phyloP scores from a whole-genome alignment of 257 asterid species.

The Primulina tabacum region DNA sequence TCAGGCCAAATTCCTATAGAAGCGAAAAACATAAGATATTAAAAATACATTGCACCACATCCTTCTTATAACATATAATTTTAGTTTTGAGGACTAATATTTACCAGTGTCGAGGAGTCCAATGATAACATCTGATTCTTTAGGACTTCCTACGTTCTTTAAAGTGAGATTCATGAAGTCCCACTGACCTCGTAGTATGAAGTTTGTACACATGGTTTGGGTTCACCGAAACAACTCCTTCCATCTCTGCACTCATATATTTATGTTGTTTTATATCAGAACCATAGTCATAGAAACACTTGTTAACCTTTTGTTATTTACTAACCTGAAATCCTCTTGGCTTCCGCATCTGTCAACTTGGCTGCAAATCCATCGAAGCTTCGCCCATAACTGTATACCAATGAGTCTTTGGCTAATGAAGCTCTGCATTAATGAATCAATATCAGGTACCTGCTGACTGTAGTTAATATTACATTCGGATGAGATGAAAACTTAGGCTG shows the following conservation, averaged over 20 bases:
- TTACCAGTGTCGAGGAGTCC: slow-evolving; percentile 41
- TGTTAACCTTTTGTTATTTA: not conserved
- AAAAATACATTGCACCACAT: no score
- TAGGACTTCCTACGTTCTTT: slow-evolving; percentile 22
- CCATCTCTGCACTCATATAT: slow-evolving; percentile 34
- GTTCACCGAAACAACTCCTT: slow-evolving; percentile 42
- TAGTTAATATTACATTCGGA: no score
- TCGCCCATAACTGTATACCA: slow-evolving; percentile 49
- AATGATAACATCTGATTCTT: slow-evolving; percentile 34
- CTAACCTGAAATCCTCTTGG: slow-evolving; percentile 33
- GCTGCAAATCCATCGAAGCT: slow-evolving; percentile 69
- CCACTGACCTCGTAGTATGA: slow-evolving; percentile 47
- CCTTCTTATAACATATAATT: not conserved
- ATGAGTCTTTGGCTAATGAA: slow-evolving; percentile 34
- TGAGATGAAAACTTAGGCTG: not conserved
- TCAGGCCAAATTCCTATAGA: slow-evolving; percentile 58
- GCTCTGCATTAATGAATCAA: slow-evolving; percentile 28
- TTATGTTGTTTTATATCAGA: not conserved
- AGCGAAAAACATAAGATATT: not conserved
- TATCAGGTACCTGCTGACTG: not conserved
- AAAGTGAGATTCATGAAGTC: slow-evolving; percentile 31
- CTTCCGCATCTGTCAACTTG: slow-evolving; percentile 47
- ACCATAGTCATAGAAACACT: not conserved
- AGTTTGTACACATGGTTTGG: slow-evolving; percentile 27
- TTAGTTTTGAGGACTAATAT: not conserved